phyloP scores from a whole-genome alignment of 108 stramenopile genomes.

The Nannochloropsis gaditana region DNA sequence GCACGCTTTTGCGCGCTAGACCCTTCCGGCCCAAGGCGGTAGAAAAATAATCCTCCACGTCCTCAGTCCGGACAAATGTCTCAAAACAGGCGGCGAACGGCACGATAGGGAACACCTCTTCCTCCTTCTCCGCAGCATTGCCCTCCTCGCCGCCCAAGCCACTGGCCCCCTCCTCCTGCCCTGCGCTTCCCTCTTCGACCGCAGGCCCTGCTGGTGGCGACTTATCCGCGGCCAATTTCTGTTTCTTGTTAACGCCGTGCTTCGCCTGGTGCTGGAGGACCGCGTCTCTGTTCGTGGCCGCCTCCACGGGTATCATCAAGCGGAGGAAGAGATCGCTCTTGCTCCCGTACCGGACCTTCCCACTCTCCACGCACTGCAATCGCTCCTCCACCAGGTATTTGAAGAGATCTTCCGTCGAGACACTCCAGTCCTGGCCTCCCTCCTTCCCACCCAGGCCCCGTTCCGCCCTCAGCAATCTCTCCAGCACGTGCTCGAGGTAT shows the following conservation, averaged over 20 bases:
- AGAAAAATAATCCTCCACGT: conserved; percentile 64
- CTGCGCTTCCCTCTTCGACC: conserved; percentile 9
- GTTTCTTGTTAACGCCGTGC: conserved; percentile 38
- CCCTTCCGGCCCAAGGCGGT: conserved; percentile 58
- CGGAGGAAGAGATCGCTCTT: not conserved
- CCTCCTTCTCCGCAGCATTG: conserved; percentile 1
- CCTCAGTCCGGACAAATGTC: conserved; percentile 63
- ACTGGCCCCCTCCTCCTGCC: conserved; percentile 36
- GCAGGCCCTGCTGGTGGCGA: conserved; percentile 11
- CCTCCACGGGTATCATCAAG: conserved; percentile 72
- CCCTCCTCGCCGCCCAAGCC: not conserved
- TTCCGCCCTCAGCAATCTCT: conserved; percentile 72
- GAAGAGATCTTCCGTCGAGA: conserved; percentile 56
- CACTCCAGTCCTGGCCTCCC: not conserved
- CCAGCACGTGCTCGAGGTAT: conserved; percentile 84
- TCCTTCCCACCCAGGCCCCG: conserved; percentile 28
- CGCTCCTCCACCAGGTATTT: conserved; percentile 69
- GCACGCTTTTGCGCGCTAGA: conserved; percentile 33
- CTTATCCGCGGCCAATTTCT: conserved; percentile 26
- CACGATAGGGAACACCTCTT: conserved; percentile 67
- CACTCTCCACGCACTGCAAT: conserved; percentile 61
- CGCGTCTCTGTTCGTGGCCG: conserved; percentile 59
- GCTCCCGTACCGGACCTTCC: conserved; percentile 42
- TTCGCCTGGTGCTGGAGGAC: conserved; percentile 46
- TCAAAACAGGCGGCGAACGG: conserved; percentile 75